Evolutionary conservation across 225 moss, liverwort and hornwort genomes (phyloP), one percentile per base, ranked within the genome.

Genomic region (Bryoerythrophyllum caledonicum): DNA sequence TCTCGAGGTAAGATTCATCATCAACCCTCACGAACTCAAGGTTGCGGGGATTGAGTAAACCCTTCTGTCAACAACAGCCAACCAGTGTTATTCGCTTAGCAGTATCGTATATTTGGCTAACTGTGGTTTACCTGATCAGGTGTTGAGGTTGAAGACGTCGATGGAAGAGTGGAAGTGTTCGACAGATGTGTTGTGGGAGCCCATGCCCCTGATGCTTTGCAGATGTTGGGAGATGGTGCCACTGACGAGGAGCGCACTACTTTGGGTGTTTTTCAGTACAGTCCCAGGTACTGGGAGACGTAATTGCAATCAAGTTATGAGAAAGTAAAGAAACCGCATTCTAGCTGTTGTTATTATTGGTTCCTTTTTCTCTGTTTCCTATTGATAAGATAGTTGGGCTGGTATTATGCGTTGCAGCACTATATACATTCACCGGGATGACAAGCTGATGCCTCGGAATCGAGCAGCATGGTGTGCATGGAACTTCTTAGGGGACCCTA

Each of bases 171-270:
- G 44, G 93, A 99, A 30, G 30, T 89, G 1, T 99, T 86, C 56
- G 94, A 99, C 60, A 88, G 77, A 71, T 99, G 97, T 75, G 20
- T 99, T n/a, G 86, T 99, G 21, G 97, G 90, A 70, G 78, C 94
- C 69, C 97, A 99, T 76, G 97, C 94, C 53, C 94, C 94, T 20
- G 93, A 99, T 74, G 82, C 97, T 23, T 75, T 99, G 81, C 77
- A 80, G 44, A 85, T 99, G 93, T 74, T 93, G 55, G 94, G 97
- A 41, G 80, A 84, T 57, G 73, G 70, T 40, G 93, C 93, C 54
- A 87, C 90, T 12, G 35, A 65, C 54, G 86, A 83, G 21, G 94
- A 99, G 65, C 89, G 90, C 59, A 69, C 63, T 30, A 86, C 94
- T 64, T 68, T 99, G 25, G 93, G 94, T 37, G 97, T 91, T 24